These are phyloP conservation scores for Leucocoprinus sp. DNA, from an alignment of 768 basidiomycete species.

Conservation along the genomic window DNA sequence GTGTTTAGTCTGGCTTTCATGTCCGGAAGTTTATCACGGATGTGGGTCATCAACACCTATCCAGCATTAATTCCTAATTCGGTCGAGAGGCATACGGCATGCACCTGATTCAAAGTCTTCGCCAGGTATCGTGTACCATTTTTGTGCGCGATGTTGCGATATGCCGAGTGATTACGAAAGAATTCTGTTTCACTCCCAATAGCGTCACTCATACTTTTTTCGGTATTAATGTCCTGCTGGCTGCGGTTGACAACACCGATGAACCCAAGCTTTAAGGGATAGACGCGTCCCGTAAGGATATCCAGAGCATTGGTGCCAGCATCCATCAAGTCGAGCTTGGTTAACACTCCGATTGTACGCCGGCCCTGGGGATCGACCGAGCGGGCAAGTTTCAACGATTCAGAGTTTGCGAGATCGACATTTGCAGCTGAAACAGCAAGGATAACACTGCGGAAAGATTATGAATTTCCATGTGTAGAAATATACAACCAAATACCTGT, in stretches of 20 bases:
- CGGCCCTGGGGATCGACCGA: conserved; percentile 94
- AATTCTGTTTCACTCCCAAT: conserved; percentile 82
- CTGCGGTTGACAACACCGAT: conserved; percentile 97
- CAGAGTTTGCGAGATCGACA: conserved; percentile 97
- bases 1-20: conserved; percentile 99
- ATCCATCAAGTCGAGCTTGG: conserved; percentile 98
- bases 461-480: background rate
- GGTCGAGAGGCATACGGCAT: background rate
- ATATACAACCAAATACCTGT: conserved; percentile 59
- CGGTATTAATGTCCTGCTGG: conserved; percentile 91
- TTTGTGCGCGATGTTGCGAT: conserved; percentile 92
- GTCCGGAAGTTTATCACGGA: conserved; percentile 96
- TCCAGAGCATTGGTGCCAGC: conserved; percentile 97
- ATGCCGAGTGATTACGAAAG: conserved; percentile 83
- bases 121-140: conserved; percentile 96
- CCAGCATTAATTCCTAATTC: background rate
- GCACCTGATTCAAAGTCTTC: conserved; percentile 86
- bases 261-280: conserved; percentile 96
- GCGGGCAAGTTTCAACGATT: conserved; percentile 93
- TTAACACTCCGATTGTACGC: conserved; percentile 92
- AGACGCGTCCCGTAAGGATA: conserved; percentile 92
- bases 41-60: conserved; percentile 92
- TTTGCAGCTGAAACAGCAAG: conserved; percentile 96
- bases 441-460: conserved; percentile 58
- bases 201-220: conserved; percentile 81